A percentile compares a stretch with the other conserved stretches of the same genome.
Conservation (phyloP, 768 basidiomycete genomes). For the Serendipita sp. region DNA sequence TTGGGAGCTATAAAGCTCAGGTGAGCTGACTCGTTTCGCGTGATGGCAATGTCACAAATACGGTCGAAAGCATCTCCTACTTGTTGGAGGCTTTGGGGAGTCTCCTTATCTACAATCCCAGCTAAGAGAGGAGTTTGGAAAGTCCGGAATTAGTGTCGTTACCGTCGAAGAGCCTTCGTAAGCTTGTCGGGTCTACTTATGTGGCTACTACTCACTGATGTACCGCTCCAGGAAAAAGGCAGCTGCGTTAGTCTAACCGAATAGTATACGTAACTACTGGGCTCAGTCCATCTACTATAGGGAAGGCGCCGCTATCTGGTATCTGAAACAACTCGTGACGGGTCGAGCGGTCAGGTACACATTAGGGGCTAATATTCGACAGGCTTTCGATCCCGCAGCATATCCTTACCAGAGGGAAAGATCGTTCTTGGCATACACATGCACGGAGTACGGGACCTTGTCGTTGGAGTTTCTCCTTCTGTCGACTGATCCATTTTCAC, state of each 20-base stretch:
- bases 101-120: neutral
- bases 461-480: too few species aligned
- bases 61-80: neutral
- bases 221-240: too few species aligned
- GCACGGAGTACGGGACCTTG: too few species aligned
- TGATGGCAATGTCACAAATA: neutral
- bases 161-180: conserved; percentile 1
- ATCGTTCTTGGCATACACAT: too few species aligned
- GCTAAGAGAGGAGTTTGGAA: neutral
- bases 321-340: neutral
- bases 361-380: neutral
- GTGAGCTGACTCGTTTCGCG: neutral
- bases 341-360: neutral
- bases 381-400: neutral
- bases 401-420: too few species aligned
- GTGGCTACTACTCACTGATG: too few species aligned
- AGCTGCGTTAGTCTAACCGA: neutral
- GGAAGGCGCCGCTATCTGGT: neutral
- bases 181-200: too few species aligned
- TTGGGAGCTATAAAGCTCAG: neutral
- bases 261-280: neutral
- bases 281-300: neutral
- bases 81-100: conserved; percentile 3
- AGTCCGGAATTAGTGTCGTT: neutral
- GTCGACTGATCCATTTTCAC: too few species aligned